phyloP scores from a whole-genome alignment of 2,329 filamentous ascomycete genomes.

The Cytospora schulzeri region DNA sequence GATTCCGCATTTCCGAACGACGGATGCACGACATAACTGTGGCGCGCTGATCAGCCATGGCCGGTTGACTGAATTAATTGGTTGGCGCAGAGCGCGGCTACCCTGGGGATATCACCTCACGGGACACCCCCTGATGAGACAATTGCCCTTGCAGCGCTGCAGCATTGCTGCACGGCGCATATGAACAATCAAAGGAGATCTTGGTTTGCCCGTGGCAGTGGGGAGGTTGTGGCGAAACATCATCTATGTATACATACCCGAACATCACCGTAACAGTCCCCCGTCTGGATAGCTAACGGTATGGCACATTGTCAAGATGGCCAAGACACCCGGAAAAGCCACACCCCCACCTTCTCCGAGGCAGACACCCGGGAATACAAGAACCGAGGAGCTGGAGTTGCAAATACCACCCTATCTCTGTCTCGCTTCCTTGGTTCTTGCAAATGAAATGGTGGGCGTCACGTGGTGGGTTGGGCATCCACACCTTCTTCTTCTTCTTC shows the following conservation, averaged over 20 bases:
- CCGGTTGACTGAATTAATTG: background rate
- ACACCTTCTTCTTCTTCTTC: too few species aligned
- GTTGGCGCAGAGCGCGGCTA: constrained; percentile 13
- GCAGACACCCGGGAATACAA: background rate
- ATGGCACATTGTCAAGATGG: background rate
- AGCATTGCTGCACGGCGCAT: constrained; percentile 6
- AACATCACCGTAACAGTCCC: too few species aligned
- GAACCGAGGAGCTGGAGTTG: background rate
- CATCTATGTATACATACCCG: too few species aligned
- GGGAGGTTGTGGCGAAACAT: background rate
- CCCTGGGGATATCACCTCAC: background rate
- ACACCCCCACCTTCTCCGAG: background rate
- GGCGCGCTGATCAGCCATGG: constrained; percentile 4
- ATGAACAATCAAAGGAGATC: background rate
- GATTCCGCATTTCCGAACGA: constrained; percentile 8
- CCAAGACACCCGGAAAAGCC: background rate
- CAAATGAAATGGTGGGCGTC: background rate
- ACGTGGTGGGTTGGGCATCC: background rate
- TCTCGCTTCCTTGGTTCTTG: background rate
- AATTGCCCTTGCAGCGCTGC: constrained; percentile 18
- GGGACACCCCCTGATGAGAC: constrained; percentile 8
- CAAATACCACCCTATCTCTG: constrained; percentile 14
- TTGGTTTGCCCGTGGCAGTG: background rate
- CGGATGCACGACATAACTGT: constrained; percentile 19
- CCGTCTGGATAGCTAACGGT: background rate